Evolutionary conservation across 345 rosid species (phyloP), one percentile per base, ranked within the genome.

Genomic region (Anastatica hierochuntica): DNA sequence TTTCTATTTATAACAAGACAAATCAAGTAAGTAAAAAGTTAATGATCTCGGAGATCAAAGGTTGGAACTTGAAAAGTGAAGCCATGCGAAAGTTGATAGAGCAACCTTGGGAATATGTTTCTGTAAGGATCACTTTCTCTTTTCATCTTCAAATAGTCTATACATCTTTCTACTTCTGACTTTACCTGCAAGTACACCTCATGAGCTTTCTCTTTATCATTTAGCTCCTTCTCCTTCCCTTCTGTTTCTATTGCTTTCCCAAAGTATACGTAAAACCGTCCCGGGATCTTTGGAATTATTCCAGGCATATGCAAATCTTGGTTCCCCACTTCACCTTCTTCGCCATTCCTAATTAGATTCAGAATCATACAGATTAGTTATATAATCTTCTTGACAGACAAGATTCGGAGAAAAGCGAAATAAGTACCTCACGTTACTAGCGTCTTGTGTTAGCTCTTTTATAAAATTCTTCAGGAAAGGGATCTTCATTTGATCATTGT

Each of bases 161-260:
- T 62, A 72, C 74, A 72, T 5, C 45, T 65, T 54, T 85, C 83
- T 0, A 85, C 95, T 51, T 79, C 75, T 1, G 79, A 70, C 69
- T 82, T 80, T 3, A 80, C 70, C 15, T 77, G 31, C 43, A 76
- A 36, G 70, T 80, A 82, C 39, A 82, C 48, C 53, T 77, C 76
- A 1, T 64, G 71, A 27, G 83, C 70, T 33, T 35, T 74, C 54
- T 77, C 69, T 44, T 49, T 70, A 42, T 78, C 81, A 36, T 49
- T 77, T 45, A 85, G 59, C 59, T 65, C 74, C 18, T 60, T 37
- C 57, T 60, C 69, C 71, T 56, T 71, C 57, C 80, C 88, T 85
- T 49, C 27, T 5, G 94, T 89, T 33, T 83, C 78, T 17, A 89
- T 81, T 14, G 97, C 84, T 67, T 78, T 83, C 31, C 90, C 88